Evolutionary conservation across 2,329 filamentous ascomycete genomes (phyloP).

Genomic region (Nemania bipapillata): DNA sequence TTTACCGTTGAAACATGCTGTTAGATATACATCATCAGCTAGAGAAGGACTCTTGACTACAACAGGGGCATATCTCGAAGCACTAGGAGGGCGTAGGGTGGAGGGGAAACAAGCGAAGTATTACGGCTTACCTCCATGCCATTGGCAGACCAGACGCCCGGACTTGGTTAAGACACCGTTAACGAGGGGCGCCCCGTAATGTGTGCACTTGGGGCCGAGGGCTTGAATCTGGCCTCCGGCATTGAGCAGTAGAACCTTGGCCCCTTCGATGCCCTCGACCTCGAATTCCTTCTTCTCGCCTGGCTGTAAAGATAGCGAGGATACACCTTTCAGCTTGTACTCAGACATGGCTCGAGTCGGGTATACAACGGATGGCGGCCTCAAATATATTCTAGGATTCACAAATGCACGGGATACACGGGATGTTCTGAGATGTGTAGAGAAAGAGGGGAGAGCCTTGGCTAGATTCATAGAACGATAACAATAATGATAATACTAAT

Average conservation of each 20-base stretch:
- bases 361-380: constrained; percentile 38
- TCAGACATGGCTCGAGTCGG: constrained; percentile 62
- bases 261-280: constrained; percentile 86
- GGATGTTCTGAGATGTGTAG: constrained; percentile 31
- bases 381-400: constrained; percentile 21
- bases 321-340: constrained; percentile 79
- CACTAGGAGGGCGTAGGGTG: background rate
- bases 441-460: constrained; percentile 34
- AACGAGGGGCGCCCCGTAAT: constrained; percentile 90
- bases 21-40: constrained; percentile 21
- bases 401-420: constrained; percentile 33
- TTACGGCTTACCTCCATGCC: constrained; percentile 83
- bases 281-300: constrained; percentile 89
- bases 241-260: constrained; percentile 88
- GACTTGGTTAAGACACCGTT: constrained; percentile 85
- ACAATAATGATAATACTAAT: too few species aligned
- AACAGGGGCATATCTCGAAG: background rate
- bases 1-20: constrained; percentile 89
- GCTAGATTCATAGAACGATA: constrained; percentile 48
- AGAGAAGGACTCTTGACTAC: background rate
- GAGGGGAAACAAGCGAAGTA: background rate
- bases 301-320: constrained; percentile 77
- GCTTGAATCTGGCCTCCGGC: constrained; percentile 77
- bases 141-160: constrained; percentile 89
- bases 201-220: constrained; percentile 83